phyloP scores from a whole-genome alignment of 176 grass and related monocot genomes.

The Poa annua region DNA sequence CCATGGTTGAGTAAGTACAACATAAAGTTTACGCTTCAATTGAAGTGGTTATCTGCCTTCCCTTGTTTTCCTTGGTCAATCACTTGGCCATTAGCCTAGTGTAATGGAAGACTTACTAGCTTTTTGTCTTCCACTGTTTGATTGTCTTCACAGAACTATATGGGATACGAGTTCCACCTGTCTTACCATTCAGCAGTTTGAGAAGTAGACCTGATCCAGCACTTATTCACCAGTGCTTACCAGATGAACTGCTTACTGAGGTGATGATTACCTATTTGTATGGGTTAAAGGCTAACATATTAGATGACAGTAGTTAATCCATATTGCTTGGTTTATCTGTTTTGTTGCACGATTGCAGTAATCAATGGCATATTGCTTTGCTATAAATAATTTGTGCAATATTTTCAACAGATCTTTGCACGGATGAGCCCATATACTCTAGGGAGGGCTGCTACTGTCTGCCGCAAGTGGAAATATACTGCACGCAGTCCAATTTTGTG shows the following conservation, averaged over 20 bases:
- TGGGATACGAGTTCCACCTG: slow-evolving; percentile 79
- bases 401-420: slow-evolving; percentile 73
- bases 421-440: slow-evolving; percentile 80
- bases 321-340: slow-evolving; percentile 5
- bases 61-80: slow-evolving; percentile 33
- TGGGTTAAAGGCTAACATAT: background rate
- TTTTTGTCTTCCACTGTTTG: slow-evolving; percentile 31
- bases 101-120: slow-evolving; percentile 21
- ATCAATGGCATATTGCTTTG: slow-evolving; percentile 10
- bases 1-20: slow-evolving; percentile 89
- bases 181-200: slow-evolving; percentile 69
- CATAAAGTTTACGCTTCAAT: background rate
- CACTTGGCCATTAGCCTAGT: slow-evolving; percentile 25
- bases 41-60: slow-evolving; percentile 28
- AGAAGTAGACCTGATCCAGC: slow-evolving; percentile 74
- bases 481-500: slow-evolving; percentile 83
- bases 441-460: slow-evolving; percentile 86
- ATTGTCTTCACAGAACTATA: slow-evolving; percentile 71
- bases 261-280: slow-evolving; percentile 47
- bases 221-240: slow-evolving; percentile 81
- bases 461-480: slow-evolving; percentile 93
- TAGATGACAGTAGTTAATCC: slow-evolving; percentile 3
- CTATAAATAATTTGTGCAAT: slow-evolving; percentile 13
- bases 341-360: slow-evolving; percentile 5
- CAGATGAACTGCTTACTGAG: slow-evolving; percentile 87